Percentiles rank a stretch among this genome's conserved stretches.
These are phyloP conservation scores for Amauroascus verrucosus DNA, from an alignment of 2,329 filamentous ascomycete genomes.

Conservation along the genomic window DNA sequence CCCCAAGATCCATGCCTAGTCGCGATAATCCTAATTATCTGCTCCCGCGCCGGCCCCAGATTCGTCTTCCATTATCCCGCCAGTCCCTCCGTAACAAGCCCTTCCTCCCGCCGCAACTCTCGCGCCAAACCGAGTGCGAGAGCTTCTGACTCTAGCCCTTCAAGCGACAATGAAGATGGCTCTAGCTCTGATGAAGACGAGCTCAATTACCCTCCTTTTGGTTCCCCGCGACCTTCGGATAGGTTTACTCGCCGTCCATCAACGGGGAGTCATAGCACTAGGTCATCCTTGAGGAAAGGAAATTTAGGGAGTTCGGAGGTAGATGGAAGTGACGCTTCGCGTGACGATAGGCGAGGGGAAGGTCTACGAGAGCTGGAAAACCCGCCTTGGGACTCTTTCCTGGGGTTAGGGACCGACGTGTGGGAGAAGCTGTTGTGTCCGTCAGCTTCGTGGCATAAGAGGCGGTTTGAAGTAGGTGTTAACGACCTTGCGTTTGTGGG, in stretches of 20 bases:
- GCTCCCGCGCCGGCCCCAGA: slow-evolving; percentile 66
- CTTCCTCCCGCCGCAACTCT: slow-evolving; percentile 24
- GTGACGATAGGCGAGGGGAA: background rate
- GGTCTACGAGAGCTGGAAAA: slow-evolving; percentile 19
- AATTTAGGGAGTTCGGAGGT: slow-evolving; percentile 1
- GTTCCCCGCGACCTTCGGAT: slow-evolving; percentile 3
- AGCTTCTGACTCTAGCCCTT: slow-evolving; percentile 27
- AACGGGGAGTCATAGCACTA: slow-evolving; percentile 3
- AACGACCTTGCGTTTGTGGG: slow-evolving; percentile 72
- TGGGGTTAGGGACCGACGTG: slow-evolving; percentile 64
- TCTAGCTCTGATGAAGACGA: slow-evolving; percentile 35
- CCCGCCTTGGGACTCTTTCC: slow-evolving; percentile 49
- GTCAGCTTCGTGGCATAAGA: slow-evolving; percentile 65
- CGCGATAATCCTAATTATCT: slow-evolving; percentile 63
- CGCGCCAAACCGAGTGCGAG: slow-evolving; percentile 22
- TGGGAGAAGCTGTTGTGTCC: slow-evolving; percentile 73
- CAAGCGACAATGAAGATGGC: slow-evolving; percentile 28
- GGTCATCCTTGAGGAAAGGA: background rate
- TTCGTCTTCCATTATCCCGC: slow-evolving; percentile 85
- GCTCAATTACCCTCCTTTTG: background rate
- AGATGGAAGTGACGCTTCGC: background rate
- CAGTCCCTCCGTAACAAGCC: slow-evolving; percentile 33
- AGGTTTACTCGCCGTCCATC: background rate
- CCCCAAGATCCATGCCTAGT: slow-evolving; percentile 50
- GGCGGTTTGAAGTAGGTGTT: slow-evolving; percentile 68